Evolutionary conservation across 2,329 filamentous ascomycete genomes (phyloP).

Genomic region (Verticillium longisporum): DNA sequence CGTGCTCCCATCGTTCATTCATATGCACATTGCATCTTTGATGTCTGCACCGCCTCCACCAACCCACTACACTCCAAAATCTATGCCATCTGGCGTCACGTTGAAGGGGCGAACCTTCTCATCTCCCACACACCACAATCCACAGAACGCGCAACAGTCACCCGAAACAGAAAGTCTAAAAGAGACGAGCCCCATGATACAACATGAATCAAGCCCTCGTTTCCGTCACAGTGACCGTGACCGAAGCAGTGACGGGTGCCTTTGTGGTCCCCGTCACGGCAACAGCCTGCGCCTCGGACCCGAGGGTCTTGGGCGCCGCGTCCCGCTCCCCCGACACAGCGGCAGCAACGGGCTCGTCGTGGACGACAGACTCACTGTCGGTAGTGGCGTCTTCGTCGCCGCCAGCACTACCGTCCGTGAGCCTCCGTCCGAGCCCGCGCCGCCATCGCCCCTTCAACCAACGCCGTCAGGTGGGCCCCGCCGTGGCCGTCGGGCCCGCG

Average conservation of each 20-base stretch:
- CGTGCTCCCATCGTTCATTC: background rate
- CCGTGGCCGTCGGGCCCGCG: background rate
- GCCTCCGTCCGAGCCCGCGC: conserved; percentile 3
- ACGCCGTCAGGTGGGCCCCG: conserved; percentile 12
- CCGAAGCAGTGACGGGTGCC: background rate
- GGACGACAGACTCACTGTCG: background rate
- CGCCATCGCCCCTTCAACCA: conserved; percentile 15
- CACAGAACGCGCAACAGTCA: background rate
- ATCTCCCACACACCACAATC: background rate
- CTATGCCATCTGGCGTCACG: conserved; percentile 8
- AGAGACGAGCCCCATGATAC: background rate
- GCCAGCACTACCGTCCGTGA: background rate
- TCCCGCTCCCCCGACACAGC: background rate
- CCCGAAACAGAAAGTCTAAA: conserved; percentile 3
- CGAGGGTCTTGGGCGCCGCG: conserved; percentile 3
- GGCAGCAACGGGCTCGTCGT: background rate
- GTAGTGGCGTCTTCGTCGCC: background rate
- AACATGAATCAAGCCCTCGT: conserved; percentile 1
- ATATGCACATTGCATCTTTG: background rate
- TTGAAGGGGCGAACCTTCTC: conserved; percentile 10
- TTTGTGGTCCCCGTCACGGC: background rate
- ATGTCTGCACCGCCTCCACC: too few relatives aligned
- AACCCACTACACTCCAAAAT: background rate
- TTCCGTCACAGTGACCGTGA: conserved; percentile 10
- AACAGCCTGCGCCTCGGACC: background rate